Evolutionary conservation across 805 yeast species (phyloP), one percentile per base, ranked within the genome.

Genomic region (Metschnikowia rubicola): DNA sequence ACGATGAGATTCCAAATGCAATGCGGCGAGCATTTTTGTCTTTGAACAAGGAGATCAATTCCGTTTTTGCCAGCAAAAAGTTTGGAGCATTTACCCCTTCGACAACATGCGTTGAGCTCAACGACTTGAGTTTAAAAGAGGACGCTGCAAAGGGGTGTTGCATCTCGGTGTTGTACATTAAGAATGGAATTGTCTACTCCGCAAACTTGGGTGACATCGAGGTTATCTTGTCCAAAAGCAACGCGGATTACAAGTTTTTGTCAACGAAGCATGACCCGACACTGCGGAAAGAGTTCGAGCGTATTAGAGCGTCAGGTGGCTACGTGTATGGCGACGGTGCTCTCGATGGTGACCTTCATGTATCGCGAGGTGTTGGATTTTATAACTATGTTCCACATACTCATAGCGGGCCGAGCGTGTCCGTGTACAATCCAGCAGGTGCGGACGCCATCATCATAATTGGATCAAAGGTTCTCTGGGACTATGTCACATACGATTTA

Each of bases 191-290:
- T 45, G 63, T 90, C 19, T 89, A 84, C 63, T 77, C 90, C 21
- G 97, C 97, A 2, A 91, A 91, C 53, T 79, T 88, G 45, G 99
- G 99, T 58, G 97, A 94, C 59, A 82, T 88, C 2, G 85, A 84
- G 76, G 91, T 89, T 1, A 73, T 94, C 41, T 63, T 92, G 42
- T 83, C 96, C 8, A 79, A 85, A 49, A 79, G 81, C 35, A 89
- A 87, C 64, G 97, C 98, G 30, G 92, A 88, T 41, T 85, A 80
- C 62, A 70, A 74, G n/a, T 70, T 80, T 4, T 69, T 94, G 36
- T 86, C 96, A 1, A 80, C 77, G 19, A 80, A 83, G 46, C 97
- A 94, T 64, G 89, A 85, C 52, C 97, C 98, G 8, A 84, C 94
- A 5, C 80, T 78, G 28, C 74, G 86, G 30, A 74, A 73, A 37